A percentile compares a stretch with the other conserved stretches of the same genome.
Conservation (phyloP, 805 yeast genomes). For the Metschnikowia bowlesiae region DNA sequence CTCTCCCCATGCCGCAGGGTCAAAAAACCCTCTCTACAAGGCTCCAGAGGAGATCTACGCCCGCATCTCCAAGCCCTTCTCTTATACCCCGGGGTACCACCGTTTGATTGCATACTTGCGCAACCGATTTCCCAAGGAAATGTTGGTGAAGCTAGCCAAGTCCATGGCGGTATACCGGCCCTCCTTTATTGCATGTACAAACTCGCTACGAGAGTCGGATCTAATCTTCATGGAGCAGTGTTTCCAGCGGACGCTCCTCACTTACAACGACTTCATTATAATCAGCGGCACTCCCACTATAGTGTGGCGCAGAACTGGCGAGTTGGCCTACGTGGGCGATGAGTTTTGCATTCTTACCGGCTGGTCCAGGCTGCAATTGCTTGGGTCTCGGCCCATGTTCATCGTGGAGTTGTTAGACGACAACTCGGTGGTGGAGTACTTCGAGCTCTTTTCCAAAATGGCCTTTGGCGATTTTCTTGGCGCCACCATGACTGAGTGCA, state of each 20-base stretch:
- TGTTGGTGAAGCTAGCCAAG: constrained; percentile 77
- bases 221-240: constrained; percentile 94
- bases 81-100: constrained; percentile 90
- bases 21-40: constrained; percentile 25
- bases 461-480: constrained; percentile 92
- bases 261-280: constrained; percentile 79
- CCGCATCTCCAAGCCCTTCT: constrained; percentile 68
- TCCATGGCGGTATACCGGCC: constrained; percentile 90
- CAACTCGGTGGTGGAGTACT: constrained; percentile 79
- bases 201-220: constrained; percentile 84
- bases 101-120: constrained; percentile 69
- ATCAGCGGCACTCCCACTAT: constrained; percentile 91
- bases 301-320: constrained; percentile 95
- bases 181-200: constrained; percentile 87
- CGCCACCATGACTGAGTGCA: constrained; percentile 80
- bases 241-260: constrained; percentile 85
- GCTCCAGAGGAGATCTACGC: constrained; percentile 81
- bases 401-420: constrained; percentile 86
- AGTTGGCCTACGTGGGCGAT: constrained; percentile 90
- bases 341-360: constrained; percentile 91
- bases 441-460: constrained; percentile 74
- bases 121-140: constrained; percentile 61
- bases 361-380: constrained; percentile 70
- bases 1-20: background rate
- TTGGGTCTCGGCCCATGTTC: constrained; percentile 60